phyloP scores from a whole-genome alignment of 768 basidiomycete genomes.

The Gloeopeniophorella convolvens region DNA sequence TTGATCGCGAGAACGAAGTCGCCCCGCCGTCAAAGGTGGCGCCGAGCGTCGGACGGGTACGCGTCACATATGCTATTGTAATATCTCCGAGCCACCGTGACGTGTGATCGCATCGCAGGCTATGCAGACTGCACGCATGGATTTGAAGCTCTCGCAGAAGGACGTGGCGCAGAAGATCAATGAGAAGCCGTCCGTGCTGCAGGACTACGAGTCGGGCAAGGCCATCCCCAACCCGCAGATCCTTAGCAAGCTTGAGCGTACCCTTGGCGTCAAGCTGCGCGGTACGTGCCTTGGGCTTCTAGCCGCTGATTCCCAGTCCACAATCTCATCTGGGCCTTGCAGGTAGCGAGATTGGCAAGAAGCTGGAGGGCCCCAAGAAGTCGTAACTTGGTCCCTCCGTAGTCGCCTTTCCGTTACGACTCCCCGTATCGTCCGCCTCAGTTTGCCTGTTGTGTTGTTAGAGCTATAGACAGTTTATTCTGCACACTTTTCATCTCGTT shows the following conservation, averaged over 20 bases:
- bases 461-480: conserved; percentile 14
- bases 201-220: conserved; percentile 85
- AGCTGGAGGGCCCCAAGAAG: conserved; percentile 74
- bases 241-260: conserved; percentile 82
- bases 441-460: conserved; percentile 21
- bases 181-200: conserved; percentile 82
- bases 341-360: conserved; percentile 84
- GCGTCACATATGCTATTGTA: no score
- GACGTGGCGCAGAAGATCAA: conserved; percentile 91
- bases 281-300: conserved; percentile 40
- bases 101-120: conserved; percentile 40
- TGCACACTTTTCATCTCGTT: neutral
- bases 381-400: conserved; percentile 43
- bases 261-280: conserved; percentile 81
- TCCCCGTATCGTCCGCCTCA: conserved; percentile 17
- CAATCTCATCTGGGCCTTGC: conserved; percentile 11
- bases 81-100: neutral
- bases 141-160: conserved; percentile 80
- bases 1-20: conserved; percentile 93
- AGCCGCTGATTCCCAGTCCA: neutral
- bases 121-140: conserved; percentile 74
- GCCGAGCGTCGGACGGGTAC: conserved; percentile 65
- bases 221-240: conserved; percentile 85
- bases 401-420: conserved; percentile 27
- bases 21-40: conserved; percentile 82